Conservation (phyloP, 495 filamentous ascomycete species). For the Collariella sp. region DNA sequence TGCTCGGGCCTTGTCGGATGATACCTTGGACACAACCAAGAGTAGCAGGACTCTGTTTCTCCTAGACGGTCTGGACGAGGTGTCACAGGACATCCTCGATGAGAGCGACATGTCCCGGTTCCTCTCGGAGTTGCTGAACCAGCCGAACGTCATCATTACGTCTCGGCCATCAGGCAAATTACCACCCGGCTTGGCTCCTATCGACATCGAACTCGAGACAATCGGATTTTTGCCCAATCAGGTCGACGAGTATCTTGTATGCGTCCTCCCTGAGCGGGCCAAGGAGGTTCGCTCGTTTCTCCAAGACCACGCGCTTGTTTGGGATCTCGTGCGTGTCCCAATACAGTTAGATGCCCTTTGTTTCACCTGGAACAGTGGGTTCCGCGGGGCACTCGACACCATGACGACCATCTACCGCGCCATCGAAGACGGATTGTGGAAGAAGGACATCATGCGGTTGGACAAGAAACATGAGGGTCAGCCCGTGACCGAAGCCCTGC, state of each 20-base stretch:
- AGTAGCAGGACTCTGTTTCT: constrained; percentile 27
- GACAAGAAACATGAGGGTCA: constrained; percentile 24
- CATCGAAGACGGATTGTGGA: constrained; percentile 33
- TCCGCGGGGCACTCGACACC: constrained; percentile 19
- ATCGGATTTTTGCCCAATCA: constrained; percentile 25
- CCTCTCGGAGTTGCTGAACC: constrained; percentile 28
- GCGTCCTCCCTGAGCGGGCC: constrained; percentile 4
- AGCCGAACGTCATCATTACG: constrained; percentile 32
- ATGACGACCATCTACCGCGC: constrained; percentile 39
- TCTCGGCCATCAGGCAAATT: constrained; percentile 27
- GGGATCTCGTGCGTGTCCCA: constrained; percentile 37
- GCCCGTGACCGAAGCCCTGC: neutral
- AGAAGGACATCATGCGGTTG: constrained; percentile 32
- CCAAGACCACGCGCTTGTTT: constrained; percentile 25
- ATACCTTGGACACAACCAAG: constrained; percentile 1
- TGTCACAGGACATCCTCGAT: constrained; percentile 22
- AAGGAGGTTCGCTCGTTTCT: constrained; percentile 30
- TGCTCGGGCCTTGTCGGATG: constrained; percentile 14
- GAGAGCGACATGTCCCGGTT: constrained; percentile 16
- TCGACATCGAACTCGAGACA: constrained; percentile 1
- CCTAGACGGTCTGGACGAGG: constrained; percentile 38
- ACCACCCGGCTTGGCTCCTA: neutral
- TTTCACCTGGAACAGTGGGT: constrained; percentile 29
- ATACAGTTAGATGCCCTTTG: constrained; percentile 43
- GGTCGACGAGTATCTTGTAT: neutral